Base-by-base conservation (phyloP, 1,284 basidiomycete genomes). In the Rhodotorula sp. region DNA sequence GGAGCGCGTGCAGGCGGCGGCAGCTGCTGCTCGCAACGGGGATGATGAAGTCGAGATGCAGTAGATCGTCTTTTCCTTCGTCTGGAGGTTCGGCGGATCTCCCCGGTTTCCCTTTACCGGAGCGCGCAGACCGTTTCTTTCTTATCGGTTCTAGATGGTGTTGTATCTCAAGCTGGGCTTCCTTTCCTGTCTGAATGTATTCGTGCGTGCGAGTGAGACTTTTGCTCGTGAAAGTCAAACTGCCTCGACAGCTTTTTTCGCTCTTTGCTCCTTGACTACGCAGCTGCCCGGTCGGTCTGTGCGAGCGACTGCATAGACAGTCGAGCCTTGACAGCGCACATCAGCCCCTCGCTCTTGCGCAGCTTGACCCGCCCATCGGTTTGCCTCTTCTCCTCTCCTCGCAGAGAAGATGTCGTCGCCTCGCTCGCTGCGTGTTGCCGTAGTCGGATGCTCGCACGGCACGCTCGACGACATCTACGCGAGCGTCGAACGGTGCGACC, bases 361-460 rank as follows among this genome's bases (percentile, higher is more conserved):
- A n/a, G n/a, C n/a, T n/a, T n/a, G n/a, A n/a, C n/a, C n/a, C n/a
- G n/a, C n/a, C n/a, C n/a, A n/a, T n/a, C n/a, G n/a, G n/a, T n/a
- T n/a, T n/a, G n/a, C n/a, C n/a, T n/a, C n/a, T n/a, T n/a, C n/a
- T n/a, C n/a, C n/a, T n/a, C n/a, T n/a, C n/a, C n/a, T n/a, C n/a
- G n/a, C n/a, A n/a, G n/a, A n/a, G n/a, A n/a, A n/a, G n/a, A n/a
- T 62, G 51, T 12, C 51, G 12, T 5, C 46, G 12, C 57, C 42
- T 10, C 67, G 58, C 62, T 56, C 58, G 6, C 53, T 60, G 8
- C 58, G 62, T 17, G 10, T 97, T 69, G 95, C 94, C 18, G 84
- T 97, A 42, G 89, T 98, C 84, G 96, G 96, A 15, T 99, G 95
- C 83, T 93, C 91, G 77, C 95, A 99, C 80, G 96, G 94, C 61